phyloP scores from a whole-genome alignment of 768 basidiomycete species.

The Mycena amicta region DNA sequence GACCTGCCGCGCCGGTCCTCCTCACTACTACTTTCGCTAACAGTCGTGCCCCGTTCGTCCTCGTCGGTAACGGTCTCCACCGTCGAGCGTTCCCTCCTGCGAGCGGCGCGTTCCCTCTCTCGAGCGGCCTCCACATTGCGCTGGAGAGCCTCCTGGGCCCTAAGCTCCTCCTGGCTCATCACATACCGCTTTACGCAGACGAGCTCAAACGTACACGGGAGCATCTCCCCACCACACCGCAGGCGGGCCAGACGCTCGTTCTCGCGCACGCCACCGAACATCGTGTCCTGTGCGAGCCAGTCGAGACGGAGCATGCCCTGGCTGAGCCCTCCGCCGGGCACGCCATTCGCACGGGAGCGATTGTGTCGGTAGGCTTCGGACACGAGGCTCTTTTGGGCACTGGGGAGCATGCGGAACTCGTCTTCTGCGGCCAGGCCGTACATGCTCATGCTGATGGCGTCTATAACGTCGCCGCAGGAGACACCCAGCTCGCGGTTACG shows the following conservation, averaged over 20 bases:
- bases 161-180: conserved; percentile 51
- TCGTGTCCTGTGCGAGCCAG: conserved; percentile 58
- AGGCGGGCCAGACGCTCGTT: conserved; percentile 48
- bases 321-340: conserved; percentile 70
- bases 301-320: conserved; percentile 68
- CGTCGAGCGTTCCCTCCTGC: conserved; percentile 12
- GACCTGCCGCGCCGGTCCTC: neutral
- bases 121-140: conserved; percentile 24
- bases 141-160: conserved; percentile 47
- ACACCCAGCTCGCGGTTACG: conserved; percentile 51
- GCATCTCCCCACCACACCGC: conserved; percentile 42
- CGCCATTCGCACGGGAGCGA: conserved; percentile 61
- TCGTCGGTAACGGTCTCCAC: conserved; percentile 12
- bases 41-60: conserved; percentile 5
- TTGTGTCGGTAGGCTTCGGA: conserved; percentile 63
- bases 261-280: conserved; percentile 63
- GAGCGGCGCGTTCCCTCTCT: conserved; percentile 27
- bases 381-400: conserved; percentile 43
- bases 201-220: conserved; percentile 65
- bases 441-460: conserved; percentile 54
- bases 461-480: conserved; percentile 68
- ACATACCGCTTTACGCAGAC: conserved; percentile 51
- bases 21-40: neutral
- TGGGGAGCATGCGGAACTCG: conserved; percentile 51
- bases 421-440: conserved; percentile 49